Conservation (phyloP, 202 grass and related monocot genomes). For the Panicum hallii region DNA sequence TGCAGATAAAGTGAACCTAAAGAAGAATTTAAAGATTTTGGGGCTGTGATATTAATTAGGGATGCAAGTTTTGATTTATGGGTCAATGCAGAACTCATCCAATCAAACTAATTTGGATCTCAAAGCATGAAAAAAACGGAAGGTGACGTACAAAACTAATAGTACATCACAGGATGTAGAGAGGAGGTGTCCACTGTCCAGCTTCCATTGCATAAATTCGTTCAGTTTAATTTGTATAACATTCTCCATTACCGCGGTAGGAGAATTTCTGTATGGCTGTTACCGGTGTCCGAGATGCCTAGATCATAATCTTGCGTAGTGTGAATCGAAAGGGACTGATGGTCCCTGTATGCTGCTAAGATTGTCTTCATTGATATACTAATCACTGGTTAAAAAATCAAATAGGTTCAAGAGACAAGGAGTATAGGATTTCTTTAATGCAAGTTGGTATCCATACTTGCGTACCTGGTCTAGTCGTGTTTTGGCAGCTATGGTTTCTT, state of each 20-base stretch:
- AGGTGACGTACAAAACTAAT: too few species aligned
- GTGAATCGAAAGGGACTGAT: conserved; percentile 31
- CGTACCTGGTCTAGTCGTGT: conserved; percentile 38
- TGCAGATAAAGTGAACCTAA: neutral
- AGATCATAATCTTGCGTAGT: conserved; percentile 27
- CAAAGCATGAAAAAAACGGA: neutral
- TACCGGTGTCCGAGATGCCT: neutral
- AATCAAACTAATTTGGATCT: neutral
- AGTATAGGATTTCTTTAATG: conserved; percentile 31
- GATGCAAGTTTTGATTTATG: neutral
- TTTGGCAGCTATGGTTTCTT: conserved; percentile 32
- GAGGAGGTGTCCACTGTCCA: neutral
- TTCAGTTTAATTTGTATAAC: neutral
- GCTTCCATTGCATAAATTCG: conserved; percentile 6
- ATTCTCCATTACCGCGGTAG: conserved; percentile 18
- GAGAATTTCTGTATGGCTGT: neutral
- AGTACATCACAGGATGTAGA: neutral
- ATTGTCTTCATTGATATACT: conserved; percentile 31
- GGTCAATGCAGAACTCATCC: neutral
- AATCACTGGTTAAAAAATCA: neutral
- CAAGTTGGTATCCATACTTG: neutral
- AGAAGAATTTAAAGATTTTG: neutral
- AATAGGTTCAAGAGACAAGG: conserved; percentile 27
- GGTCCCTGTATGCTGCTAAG: conserved; percentile 31
- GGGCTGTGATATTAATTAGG: neutral